Percentiles rank a stretch among this genome's conserved stretches.
phyloP scores from a whole-genome alignment of 768 basidiomycete species.

The Boletus subparvulus region DNA sequence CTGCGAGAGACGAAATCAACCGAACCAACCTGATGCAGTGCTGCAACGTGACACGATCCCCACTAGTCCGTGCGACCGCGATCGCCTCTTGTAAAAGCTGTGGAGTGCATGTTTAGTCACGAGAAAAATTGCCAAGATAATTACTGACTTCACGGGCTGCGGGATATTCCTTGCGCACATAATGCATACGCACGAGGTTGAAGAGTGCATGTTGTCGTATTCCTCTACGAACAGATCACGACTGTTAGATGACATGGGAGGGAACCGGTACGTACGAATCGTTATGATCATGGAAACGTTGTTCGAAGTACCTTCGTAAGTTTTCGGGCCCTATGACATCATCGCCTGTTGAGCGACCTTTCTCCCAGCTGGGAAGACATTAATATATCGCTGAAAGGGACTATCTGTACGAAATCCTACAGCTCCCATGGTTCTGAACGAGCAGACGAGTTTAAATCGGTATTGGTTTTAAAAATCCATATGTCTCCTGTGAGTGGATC shows the following conservation, averaged over 20 bases:
- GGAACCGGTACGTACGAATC: constrained; percentile 62
- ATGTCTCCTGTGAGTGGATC: constrained; percentile 51
- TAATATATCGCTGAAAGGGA: not conserved
- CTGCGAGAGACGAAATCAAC: not conserved
- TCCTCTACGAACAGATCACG: constrained; percentile 45
- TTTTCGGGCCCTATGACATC: constrained; percentile 68
- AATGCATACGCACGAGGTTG: constrained; percentile 77
- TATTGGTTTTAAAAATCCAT: constrained; percentile 58
- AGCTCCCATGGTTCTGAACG: constrained; percentile 56
- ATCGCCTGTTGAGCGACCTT: constrained; percentile 63
- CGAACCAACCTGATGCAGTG: constrained; percentile 70
- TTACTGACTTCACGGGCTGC: constrained; percentile 63
- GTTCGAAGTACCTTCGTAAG: constrained; percentile 79
- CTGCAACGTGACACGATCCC: constrained; percentile 71
- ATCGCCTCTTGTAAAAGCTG: constrained; percentile 79
- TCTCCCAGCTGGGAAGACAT: constrained; percentile 56
- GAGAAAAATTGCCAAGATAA: not conserved
- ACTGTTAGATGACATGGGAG: not conserved
- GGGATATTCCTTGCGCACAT: constrained; percentile 61
- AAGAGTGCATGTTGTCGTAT: constrained; percentile 78
- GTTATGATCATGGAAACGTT: constrained; percentile 75
- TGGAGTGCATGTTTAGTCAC: constrained; percentile 1
- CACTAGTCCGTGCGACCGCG: constrained; percentile 67
- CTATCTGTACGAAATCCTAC: constrained; percentile 39
- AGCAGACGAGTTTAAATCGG: constrained; percentile 67